Evolutionary conservation across 805 yeast species (phyloP).

Genomic region (Candida golubevii): DNA sequence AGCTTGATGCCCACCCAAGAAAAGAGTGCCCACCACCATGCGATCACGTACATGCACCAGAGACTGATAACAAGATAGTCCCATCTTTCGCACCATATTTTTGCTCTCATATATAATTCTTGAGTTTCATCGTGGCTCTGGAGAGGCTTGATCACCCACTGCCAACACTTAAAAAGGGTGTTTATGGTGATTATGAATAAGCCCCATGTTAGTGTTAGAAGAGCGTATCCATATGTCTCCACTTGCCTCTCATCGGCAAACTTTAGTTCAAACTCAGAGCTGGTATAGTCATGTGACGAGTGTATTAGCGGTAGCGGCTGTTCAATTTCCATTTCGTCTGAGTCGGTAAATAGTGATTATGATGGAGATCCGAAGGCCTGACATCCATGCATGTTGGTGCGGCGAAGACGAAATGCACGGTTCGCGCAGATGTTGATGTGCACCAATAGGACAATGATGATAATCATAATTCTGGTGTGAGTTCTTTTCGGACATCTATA

Average conservation of each 20-base stretch:
- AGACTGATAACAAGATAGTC: conserved; percentile 31
- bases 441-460: too few relatives aligned
- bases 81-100: conserved; percentile 15
- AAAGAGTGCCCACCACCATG: conserved; percentile 62
- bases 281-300: conserved; percentile 7
- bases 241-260: conserved; percentile 2
- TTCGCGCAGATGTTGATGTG: too few relatives aligned
- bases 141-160: conserved; percentile 29
- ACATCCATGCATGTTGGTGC: too few relatives aligned
- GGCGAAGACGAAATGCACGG: too few relatives aligned
- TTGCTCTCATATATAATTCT: conserved; percentile 12
- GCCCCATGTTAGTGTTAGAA: conserved; percentile 28
- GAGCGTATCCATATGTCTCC: conserved; percentile 26
- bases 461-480: too few relatives aligned
- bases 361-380: too few relatives aligned
- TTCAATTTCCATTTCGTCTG: conserved; percentile 4
- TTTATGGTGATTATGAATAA: conserved; percentile 31
- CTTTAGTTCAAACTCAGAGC: conserved; percentile 1
- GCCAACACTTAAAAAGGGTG: conserved; percentile 35
- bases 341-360: too few relatives aligned
- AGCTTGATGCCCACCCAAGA: conserved; percentile 81
- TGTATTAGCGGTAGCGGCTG: conserved; percentile 17
- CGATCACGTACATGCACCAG: conserved; percentile 39
- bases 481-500: too few relatives aligned
- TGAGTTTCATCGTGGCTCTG: conserved; percentile 6